Evolutionary conservation across 2,329 filamentous ascomycete genomes (phyloP), one percentile per base, ranked within the genome.

Genomic region (Clonostachys rhizophaga): DNA sequence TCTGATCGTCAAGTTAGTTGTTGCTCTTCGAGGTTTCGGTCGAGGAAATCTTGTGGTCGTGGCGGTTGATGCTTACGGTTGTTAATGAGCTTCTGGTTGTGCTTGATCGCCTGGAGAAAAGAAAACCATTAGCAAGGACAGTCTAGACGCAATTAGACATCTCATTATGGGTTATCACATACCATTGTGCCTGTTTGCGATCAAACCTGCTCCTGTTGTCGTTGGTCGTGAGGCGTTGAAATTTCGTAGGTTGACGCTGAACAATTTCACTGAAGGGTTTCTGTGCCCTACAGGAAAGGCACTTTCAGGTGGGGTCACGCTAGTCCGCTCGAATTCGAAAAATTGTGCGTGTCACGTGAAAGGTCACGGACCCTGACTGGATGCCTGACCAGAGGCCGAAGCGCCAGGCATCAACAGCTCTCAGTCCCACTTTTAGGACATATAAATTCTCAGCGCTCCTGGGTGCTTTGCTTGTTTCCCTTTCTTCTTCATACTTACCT

Each of bases 81-180:
- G 84, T 92, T 88, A 73, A 88, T 87, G 76, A 96, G 87, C 82
- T 92, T 88, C 83, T 96, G 91, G 82, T 97, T 97, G 88, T 96
- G 91, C 86, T 95, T 95, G 90, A 97, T 96, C 83, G 92, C 89
- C 91, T 86, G 67, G 60, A 58, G 47, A 56, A 62, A 58, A 54
- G 47, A 47, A 61, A 54, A 59, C 56, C 44, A 50, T 63, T 49
- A 64, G 63, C 30, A 45, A 8, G 34, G 39, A 13, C 17, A 6
- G n/a, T 33, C 24, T 39, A n/a, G 36, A 39, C 14, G 14, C 36
- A n/a, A 18, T 39, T 39, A 18, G 36, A 39, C 36, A 39, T 39
- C 12, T 7, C 17, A 4, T 5, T 42, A 33, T 30, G 12, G 10
- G 18, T 34, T 18, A 16, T 41, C 33, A 45, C 47, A 20, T 70